Evolutionary conservation across 768 basidiomycete genomes (phyloP).

Genomic region (Leccinum variicolor): DNA sequence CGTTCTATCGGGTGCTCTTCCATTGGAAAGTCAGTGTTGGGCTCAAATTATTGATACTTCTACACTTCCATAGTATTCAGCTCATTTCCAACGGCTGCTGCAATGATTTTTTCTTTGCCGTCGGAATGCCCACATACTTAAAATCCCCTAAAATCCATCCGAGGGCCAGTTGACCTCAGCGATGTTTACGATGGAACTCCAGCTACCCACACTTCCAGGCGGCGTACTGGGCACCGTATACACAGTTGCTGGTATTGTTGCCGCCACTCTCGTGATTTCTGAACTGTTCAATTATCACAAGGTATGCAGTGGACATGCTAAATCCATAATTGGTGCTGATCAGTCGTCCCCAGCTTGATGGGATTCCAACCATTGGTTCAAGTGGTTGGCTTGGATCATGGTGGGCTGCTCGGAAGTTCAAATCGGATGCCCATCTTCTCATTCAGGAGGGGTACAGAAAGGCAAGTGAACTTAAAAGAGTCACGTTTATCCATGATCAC

Average conservation of each 20-base stretch:
- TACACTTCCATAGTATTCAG: no score
- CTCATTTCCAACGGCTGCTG: no score
- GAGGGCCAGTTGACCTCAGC: no score
- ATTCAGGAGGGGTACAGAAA: conserved; percentile 24
- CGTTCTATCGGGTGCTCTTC: no score
- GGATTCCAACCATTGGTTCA: conserved; percentile 26
- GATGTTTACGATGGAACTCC: background rate
- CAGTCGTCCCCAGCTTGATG: conserved; percentile 18
- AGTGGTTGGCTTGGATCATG: no score
- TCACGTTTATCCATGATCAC: background rate
- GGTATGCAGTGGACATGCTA: background rate
- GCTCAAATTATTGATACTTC: no score
- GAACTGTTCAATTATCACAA: background rate
- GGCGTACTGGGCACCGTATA: background rate
- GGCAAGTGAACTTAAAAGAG: background rate
- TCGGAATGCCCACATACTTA: no score
- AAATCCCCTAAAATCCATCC: no score
- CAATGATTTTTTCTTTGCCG: no score
- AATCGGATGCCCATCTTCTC: conserved; percentile 2
- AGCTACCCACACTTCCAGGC: conserved; percentile 1
- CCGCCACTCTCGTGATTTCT: conserved; percentile 3
- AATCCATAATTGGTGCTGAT: background rate
- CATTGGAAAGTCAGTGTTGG: no score
- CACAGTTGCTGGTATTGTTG: conserved; percentile 6
- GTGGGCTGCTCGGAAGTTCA: no score